phyloP scores from a whole-genome alignment of 176 grass and related monocot genomes.

The Avena eriantha region DNA sequence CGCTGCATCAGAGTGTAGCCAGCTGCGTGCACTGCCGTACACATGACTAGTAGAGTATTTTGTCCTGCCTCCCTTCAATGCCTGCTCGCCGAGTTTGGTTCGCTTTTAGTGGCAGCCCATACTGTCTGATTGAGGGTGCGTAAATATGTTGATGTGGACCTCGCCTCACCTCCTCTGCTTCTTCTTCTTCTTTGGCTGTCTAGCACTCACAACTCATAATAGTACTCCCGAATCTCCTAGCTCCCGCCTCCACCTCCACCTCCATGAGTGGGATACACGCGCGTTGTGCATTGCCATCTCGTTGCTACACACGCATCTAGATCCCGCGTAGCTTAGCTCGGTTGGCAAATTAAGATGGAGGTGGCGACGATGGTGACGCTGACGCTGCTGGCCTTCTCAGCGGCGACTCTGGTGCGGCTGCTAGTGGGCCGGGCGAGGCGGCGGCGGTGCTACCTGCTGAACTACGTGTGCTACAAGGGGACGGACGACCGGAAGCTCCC shows the following conservation, averaged over 20 bases:
- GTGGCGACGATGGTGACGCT: conserved; percentile 45
- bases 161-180: background rate
- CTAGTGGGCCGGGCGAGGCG: conserved; percentile 43
- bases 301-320: background rate
- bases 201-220: background rate
- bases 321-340: background rate
- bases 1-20: conserved; percentile 17
- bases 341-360: conserved; percentile 52
- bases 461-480: conserved; percentile 92
- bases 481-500: conserved; percentile 90
- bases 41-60: background rate
- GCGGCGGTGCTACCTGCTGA: conserved; percentile 76
- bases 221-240: background rate
- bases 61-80: conserved; percentile 29
- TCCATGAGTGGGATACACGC: conserved; percentile 43
- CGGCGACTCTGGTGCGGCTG: conserved; percentile 37
- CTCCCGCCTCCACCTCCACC: conserved; percentile 20
- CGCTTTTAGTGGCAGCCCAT: conserved; percentile 9
- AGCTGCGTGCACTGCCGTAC: conserved; percentile 9
- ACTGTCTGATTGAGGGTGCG: background rate
- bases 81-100: conserved; percentile 40
- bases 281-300: conserved; percentile 17
- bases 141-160: conserved; percentile 13
- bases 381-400: conserved; percentile 55
- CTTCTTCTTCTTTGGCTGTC: no score